Conservation (phyloP, 1,284 basidiomycete genomes). For the Leucoagaricus sp. region DNA sequence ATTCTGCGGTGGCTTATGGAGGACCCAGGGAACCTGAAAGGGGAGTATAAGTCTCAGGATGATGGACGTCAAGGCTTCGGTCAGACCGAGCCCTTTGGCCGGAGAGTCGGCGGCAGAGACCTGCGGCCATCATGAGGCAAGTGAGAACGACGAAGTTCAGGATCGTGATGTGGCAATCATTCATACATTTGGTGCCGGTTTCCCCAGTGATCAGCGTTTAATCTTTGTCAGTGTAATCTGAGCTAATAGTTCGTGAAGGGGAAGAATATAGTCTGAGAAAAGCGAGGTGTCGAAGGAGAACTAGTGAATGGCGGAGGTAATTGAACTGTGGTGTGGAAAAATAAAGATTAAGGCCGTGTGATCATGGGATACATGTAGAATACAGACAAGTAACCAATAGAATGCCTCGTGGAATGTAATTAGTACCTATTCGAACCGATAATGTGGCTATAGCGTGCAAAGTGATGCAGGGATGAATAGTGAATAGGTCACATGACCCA, state of each 20-base stretch:
- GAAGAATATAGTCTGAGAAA: neutral
- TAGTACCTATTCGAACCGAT: neutral
- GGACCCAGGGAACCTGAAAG: neutral
- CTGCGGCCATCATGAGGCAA: neutral
- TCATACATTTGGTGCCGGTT: neutral
- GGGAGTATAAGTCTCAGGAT: neutral
- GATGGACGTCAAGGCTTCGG: neutral
- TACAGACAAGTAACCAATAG: slow-evolving; percentile 10
- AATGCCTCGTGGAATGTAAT: neutral
- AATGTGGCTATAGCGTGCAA: neutral
- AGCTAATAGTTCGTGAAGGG: neutral
- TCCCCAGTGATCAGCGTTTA: neutral
- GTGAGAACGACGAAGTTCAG: neutral
- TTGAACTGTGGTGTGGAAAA: slow-evolving; percentile 3
- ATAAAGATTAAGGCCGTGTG: slow-evolving; percentile 6
- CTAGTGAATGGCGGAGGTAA: neutral
- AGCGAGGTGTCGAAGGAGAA: neutral
- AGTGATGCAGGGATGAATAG: slow-evolving; percentile 5
- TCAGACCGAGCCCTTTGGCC: too few relatives aligned
- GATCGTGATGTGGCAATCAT: neutral
- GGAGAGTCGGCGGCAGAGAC: neutral
- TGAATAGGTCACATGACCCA: slow-evolving; percentile 3
- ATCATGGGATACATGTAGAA: neutral
- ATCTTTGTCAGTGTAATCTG: neutral
- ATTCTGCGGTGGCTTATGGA: too few relatives aligned